Evolutionary conservation across 495 filamentous ascomycete genomes (phyloP).

Genomic region (Penicillium riverlandense): DNA sequence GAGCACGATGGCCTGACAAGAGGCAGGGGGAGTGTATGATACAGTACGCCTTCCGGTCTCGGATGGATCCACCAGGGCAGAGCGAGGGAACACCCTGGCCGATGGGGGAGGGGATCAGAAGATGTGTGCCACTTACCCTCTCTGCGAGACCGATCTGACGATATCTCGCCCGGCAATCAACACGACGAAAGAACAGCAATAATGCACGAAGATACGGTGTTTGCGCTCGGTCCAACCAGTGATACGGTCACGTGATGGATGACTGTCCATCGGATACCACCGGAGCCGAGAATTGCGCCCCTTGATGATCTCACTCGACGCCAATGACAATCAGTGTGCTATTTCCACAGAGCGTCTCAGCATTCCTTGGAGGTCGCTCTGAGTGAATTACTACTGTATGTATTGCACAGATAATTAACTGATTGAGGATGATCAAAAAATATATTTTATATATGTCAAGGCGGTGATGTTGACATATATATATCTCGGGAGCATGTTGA

Average conservation of each 20-base stretch:
- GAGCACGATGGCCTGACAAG: constrained; percentile 33
- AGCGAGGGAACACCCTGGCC: neutral
- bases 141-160: no score
- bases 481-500: no score
- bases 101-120: neutral
- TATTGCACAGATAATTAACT: no score
- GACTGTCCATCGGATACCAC: constrained; percentile 14
- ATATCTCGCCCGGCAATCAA: no score
- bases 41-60: constrained; percentile 5
- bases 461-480: no score
- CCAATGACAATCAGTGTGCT: neutral
- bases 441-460: no score
- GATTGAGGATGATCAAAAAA: no score
- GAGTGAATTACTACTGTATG: no score
- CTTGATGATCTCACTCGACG: neutral
- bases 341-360: neutral
- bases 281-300: constrained; percentile 7
- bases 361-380: neutral
- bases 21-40: constrained; percentile 15
- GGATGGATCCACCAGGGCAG: constrained; percentile 6
- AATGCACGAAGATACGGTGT: no score
- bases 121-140: constrained; percentile 2
- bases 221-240: no score
- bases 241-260: neutral
- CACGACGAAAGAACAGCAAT: no score